Base-by-base conservation (phyloP, 2,329 filamentous ascomycete species). In the Laburnicola sp. region DNA sequence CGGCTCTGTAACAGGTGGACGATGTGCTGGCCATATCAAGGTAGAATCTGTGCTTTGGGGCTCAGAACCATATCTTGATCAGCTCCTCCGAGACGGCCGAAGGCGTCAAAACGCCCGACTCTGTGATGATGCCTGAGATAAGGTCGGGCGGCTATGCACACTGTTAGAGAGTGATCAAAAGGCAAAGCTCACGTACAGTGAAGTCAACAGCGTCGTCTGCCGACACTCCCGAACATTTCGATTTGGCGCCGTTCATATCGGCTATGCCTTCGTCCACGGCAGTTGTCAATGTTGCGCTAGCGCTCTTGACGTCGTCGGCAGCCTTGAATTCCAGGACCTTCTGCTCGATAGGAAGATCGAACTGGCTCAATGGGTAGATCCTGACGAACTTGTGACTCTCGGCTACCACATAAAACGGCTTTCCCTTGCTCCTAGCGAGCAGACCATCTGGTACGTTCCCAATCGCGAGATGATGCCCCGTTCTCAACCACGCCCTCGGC, bases 351-450 rank as follows among this genome's bases (percentile, higher is more conserved):
- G 89, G 89, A 51, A 96, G 77, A 67, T 94, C 89, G 52, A 86
- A 84, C 74, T 96, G 91, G 56, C 87, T 85, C 22, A 94, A 76
- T 1, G 93, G 90, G 64, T 92, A 94, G 48, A 94, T 81, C 64
- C 91, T 83, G 39, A 95, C 91, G 69, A 99, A 97, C 76, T 99
- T 99, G 79, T 99, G 94, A 64, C 89, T 95, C 77, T 99, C 94
- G 1, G 88, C 88, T 4, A 94, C 91, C 16, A 96, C 91, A 66
- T 95, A 96, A 62, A 97, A 90, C 0, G 88, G 88, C 56, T 89
- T 86, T 34, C 86, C 84, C 54, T 82, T 81, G 10, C 82, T 82
- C 64, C 86, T 86, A 4, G 92, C 91, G 45, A 97, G 77, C 60
- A 91, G 78, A 2, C 90, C 62, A 97, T 87, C 76, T 96, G 91